Percentiles rank a stretch among this genome's conserved stretches.
phyloP scores from a whole-genome alignment of 345 rosid genomes.

The Bretschneidera sinensis region DNA sequence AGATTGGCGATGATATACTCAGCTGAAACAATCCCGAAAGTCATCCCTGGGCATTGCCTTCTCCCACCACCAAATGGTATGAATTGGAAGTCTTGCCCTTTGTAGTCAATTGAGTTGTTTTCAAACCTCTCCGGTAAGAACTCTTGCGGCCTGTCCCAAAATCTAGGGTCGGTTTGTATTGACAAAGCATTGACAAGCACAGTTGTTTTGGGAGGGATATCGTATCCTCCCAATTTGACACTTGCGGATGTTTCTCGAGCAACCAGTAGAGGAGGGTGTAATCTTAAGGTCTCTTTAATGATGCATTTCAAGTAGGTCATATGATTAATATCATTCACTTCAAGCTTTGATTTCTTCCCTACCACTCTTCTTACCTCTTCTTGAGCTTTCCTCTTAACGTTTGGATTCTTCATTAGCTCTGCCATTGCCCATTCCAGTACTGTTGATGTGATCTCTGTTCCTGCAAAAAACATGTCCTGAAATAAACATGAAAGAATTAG shows the following conservation, averaged over 20 bases:
- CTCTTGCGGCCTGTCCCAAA: conserved; percentile 26
- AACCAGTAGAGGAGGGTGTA: conserved; percentile 18
- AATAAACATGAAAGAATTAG: not conserved
- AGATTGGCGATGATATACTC: conserved; percentile 22
- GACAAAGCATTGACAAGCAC: conserved; percentile 20
- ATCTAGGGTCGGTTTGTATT: conserved; percentile 22
- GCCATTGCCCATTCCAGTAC: conserved; percentile 24
- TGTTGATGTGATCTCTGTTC: conserved; percentile 20
- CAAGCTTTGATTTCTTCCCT: conserved; percentile 19
- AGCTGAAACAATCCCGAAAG: conserved; percentile 13
- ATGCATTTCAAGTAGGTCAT: conserved; percentile 26
- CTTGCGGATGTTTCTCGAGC: conserved; percentile 15
- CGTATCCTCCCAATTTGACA: conserved; percentile 7
- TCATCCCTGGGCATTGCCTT: conserved; percentile 26
- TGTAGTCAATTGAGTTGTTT: conserved; percentile 15
- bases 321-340: conserved; percentile 11
- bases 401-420: conserved; percentile 22
- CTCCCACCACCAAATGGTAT: conserved; percentile 27
- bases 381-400: conserved; percentile 20
- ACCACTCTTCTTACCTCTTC: conserved; percentile 22
- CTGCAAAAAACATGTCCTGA: conserved; percentile 25
- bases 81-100: conserved; percentile 19
- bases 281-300: conserved; percentile 23
- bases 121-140: conserved; percentile 26
- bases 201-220: conserved; percentile 16